Evolutionary conservation across 2,329 filamentous ascomycete species (phyloP), one percentile per base, ranked within the genome.

Genomic region (Xylariomycetidae sp.): DNA sequence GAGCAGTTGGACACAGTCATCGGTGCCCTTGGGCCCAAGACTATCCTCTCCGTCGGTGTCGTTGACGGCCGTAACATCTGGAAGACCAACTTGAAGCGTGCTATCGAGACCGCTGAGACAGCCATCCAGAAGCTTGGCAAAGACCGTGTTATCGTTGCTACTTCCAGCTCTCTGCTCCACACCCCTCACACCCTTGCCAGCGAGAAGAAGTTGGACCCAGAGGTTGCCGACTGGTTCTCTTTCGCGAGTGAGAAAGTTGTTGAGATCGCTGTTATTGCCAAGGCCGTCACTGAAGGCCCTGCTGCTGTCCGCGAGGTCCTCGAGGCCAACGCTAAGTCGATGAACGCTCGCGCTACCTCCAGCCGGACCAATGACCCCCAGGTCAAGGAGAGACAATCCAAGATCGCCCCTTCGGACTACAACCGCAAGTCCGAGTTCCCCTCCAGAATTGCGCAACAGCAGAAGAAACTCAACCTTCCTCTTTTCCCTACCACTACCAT

Each of bases 61-160:
- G 92, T 98, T 50, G 89, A 98, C 57, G 92, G 92, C 57, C 88
- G 92, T 59, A 98, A 98, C 80, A 97, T 98, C 77, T 98, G 92
- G 92, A 98, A 98, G 86, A 96, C 88, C 70, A 94, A 97, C 82
- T 85, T 96, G 73, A 85, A 94, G 80, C 80, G 80, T 56, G 88
- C 92, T 58, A 94, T 98, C 48, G 89, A 92, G 74, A 79, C 72
- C 46, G 84, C 92, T 42, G 88, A 97, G 80, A 73, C 79, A 40
- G 92, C 90, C 47, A 73, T 97, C 56, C 87, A 96, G 74, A 78
- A 94, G 74, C 80, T 98, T 45, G 90, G 92, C 71, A 90, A 95
- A 77, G 89, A 97, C 51, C 87, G 92, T 61, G 90, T 98, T 64
- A 86, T 98, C 51, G 88, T 95, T 52, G 86, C 92, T 59, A 96